Percentiles rank a stretch among this genome's conserved stretches.
Evolutionary conservation across 768 basidiomycete genomes (phyloP).

Genomic region (Hericium erinaceus): DNA sequence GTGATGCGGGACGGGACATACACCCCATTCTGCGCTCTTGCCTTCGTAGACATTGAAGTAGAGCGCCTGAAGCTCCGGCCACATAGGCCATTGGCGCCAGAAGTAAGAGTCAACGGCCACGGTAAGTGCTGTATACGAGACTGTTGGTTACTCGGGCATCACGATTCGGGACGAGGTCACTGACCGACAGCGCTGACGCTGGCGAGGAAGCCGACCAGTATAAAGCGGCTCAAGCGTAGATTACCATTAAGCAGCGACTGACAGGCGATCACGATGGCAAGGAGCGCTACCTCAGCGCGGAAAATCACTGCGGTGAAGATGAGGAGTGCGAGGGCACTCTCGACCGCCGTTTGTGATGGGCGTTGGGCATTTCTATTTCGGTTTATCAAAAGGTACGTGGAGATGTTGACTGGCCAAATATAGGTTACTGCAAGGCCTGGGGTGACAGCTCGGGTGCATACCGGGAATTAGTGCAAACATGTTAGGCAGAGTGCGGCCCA

Average conservation of each 20-base stretch:
- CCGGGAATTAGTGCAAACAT: conserved; percentile 83
- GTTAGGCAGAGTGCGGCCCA: conserved; percentile 89
- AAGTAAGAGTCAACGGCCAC: conserved; percentile 74
- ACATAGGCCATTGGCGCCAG: conserved; percentile 64
- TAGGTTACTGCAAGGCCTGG: neutral
- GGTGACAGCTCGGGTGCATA: conserved; percentile 20
- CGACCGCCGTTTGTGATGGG: conserved; percentile 26
- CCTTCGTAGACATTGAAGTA: conserved; percentile 85
- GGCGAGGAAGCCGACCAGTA: conserved; percentile 41
- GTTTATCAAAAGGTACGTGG: conserved; percentile 39
- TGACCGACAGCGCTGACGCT: conserved; percentile 45
- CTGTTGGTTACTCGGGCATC: neutral
- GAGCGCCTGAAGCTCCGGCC: conserved; percentile 78
- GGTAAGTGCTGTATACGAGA: conserved; percentile 39
- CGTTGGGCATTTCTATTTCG: conserved; percentile 30
- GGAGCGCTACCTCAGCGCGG: conserved; percentile 67
- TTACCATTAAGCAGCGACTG: conserved; percentile 39
- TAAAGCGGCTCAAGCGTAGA: conserved; percentile 32
- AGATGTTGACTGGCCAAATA: conserved; percentile 42
- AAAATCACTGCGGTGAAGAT: conserved; percentile 62
- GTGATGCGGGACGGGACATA: conserved; percentile 29
- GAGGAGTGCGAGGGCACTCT: conserved; percentile 46
- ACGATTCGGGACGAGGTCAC: conserved; percentile 2
- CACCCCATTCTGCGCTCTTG: conserved; percentile 89
- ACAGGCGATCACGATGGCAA: conserved; percentile 53